These are phyloP conservation scores for Termitomyces sp. DNA, from an alignment of 768 basidiomycete species.

Conservation along the genomic window DNA sequence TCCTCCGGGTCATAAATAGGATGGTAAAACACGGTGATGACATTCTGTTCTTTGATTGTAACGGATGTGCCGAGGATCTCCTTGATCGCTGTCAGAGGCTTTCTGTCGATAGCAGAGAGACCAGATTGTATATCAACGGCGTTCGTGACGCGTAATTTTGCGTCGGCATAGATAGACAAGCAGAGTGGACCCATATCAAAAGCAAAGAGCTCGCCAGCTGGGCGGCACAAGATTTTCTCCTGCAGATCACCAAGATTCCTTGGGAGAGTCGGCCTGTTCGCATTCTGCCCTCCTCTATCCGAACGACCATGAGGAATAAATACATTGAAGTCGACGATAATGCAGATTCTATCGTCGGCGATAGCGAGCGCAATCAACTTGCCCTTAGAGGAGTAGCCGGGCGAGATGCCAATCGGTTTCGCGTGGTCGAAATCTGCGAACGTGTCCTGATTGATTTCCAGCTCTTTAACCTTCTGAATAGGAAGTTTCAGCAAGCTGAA, in stretches of 20 bases:
- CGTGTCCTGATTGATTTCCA: constrained; percentile 21
- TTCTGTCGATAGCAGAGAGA: constrained; percentile 37
- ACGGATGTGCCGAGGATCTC: constrained; percentile 37
- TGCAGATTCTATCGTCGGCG: constrained; percentile 34
- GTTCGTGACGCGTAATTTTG: constrained; percentile 40
- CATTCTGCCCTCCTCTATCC: constrained; percentile 15
- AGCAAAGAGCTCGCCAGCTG: constrained; percentile 43
- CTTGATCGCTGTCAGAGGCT: constrained; percentile 41
- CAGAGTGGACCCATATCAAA: constrained; percentile 55
- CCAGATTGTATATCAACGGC: constrained; percentile 62
- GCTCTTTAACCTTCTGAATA: constrained; percentile 26
- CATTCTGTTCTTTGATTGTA: constrained; percentile 35
- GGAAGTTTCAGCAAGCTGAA: constrained; percentile 25
- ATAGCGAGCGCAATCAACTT: constrained; percentile 47
- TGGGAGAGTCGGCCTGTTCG: constrained; percentile 15
- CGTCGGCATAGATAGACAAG: constrained; percentile 44
- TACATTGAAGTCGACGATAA: constrained; percentile 33
- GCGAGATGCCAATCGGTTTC: constrained; percentile 48
- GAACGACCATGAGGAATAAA: constrained; percentile 15
- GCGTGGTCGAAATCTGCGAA: constrained; percentile 33
- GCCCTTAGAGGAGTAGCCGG: constrained; percentile 44
- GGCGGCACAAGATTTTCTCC: constrained; percentile 42
- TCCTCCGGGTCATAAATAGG: constrained; percentile 33
- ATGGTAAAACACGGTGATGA: constrained; percentile 35
- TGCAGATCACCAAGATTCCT: constrained; percentile 24